These are phyloP conservation scores for Monosporascus cannonballus DNA, from an alignment of 2,329 filamentous ascomycete species.

Conservation along the genomic window DNA sequence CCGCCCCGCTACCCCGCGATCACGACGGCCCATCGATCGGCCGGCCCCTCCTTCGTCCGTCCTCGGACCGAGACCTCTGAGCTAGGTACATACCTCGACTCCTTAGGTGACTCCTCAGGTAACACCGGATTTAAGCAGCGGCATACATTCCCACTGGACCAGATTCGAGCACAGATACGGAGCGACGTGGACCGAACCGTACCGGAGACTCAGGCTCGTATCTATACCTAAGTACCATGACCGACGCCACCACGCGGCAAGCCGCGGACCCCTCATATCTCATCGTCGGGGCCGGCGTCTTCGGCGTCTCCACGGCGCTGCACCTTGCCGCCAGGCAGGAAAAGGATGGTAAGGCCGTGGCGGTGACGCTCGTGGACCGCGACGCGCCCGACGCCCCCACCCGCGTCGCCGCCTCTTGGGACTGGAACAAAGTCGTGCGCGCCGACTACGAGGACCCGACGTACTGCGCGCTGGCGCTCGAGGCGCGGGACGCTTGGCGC, in stretches of 20 bases:
- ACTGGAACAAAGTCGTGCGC: constrained; percentile 68
- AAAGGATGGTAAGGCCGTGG: too few species aligned
- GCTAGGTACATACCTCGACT: too few species aligned
- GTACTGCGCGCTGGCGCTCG: constrained; percentile 59
- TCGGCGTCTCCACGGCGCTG: constrained; percentile 61
- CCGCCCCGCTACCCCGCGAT: too few species aligned
- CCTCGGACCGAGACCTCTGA: too few species aligned
- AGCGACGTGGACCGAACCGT: too few species aligned
- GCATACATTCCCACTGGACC: neutral
- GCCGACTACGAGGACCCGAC: constrained; percentile 61
- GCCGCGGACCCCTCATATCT: constrained; percentile 34
- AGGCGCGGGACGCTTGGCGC: constrained; percentile 54
- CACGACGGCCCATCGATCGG: too few species aligned
- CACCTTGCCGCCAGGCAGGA: constrained; percentile 41
- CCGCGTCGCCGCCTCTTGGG: constrained; percentile 57
- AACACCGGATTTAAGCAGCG: too few species aligned
- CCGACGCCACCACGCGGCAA: neutral
- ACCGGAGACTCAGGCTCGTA: neutral
- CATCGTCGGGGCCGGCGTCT: constrained; percentile 60
- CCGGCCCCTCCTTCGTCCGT: too few species aligned
- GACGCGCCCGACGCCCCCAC: constrained; percentile 41
- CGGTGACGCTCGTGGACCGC: constrained; percentile 53
- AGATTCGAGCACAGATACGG: too few species aligned
- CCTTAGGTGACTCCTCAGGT: too few species aligned
- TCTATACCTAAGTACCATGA: constrained; percentile 1